Base-by-base conservation (phyloP, 2,329 filamentous ascomycete genomes). In the Didymella keratinophila region DNA sequence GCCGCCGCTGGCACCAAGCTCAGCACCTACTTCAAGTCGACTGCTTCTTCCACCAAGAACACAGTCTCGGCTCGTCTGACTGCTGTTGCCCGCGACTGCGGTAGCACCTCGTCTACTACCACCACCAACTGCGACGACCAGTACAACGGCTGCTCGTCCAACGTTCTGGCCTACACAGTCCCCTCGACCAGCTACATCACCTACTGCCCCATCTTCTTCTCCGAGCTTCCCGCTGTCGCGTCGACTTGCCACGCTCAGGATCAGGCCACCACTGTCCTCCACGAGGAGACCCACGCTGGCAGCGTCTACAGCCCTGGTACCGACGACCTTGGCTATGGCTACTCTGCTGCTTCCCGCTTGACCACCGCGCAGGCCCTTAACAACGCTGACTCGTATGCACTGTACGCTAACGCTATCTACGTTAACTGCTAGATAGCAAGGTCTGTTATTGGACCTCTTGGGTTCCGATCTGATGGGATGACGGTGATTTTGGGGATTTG, bases 251-350 rank as follows among this genome's bases (percentile, higher is more conserved):
- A 89, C 70, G 82, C 68, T 2, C 87, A 90, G 76, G 88, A 89
- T 69, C 85, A 88, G 76, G 85, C 84, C 2, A 87, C 83, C 11
- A 89, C 87, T 14, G 82, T 82, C 30, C 73, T 91, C 14, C 88
- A 91, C 68, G 88, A 91, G 79, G 79, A 82, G 64, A 89, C 87
- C 9, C 88, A 90, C 70, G 80, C 83, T n/a, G 76, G 82, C 70
- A 80, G 77, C 76, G 79, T 83, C 12, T 85, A 84, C 55, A 71
- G 67, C 67, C 71, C 72, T 12, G 85, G 86, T 9, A 89, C 87
- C 2, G 72, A 81, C 1, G 88, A 90, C 68, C 78, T 83, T 51
- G 73, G 63, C 25, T 86, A 86, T 63, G 86, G 85, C 27, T 89
- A 88, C 66, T 72, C 79, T 5, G 80, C 80, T 49, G 71, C 76